Evolutionary conservation across 495 filamentous ascomycete genomes (phyloP), one percentile per base, ranked within the genome.

Genomic region (Haplographium delicatum): DNA sequence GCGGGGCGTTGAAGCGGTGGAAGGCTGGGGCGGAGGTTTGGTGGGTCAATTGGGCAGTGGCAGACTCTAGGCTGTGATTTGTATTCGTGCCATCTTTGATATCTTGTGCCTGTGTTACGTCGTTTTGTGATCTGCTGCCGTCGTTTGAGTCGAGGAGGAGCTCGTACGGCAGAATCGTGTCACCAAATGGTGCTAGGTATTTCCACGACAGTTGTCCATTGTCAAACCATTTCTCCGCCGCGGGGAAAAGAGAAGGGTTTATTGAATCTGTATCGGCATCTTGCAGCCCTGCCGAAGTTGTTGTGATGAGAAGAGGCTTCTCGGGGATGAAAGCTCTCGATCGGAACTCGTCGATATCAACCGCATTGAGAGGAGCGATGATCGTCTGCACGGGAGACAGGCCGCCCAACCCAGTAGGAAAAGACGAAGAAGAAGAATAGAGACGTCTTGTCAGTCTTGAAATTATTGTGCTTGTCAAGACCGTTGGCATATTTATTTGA

Each of bases 91-190:
- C 9, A 44, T n/a, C 16, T 22, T 18, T 15, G 11, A 20, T 8
- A 5, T 30, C 38, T 38, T 28, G 11, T 23, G n/a, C 24, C 16
- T 26, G 9, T 13, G 25, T 30, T 19, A 10, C 9, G 15, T 44
- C n/a, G 23, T 26, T n/a, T 26, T 37, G 51, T 25, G 37, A 8
- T 22, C 18, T 20, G 0, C 11, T 22, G 31, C 33, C 27, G n/a
- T n/a, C n/a, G 11, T 43, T 33, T n/a, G 34, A 16, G n/a, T 51
- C 28, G 34, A 47, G 2, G 16, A 51, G 34, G 10, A 44, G 26
- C 23, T 62, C 60, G 47, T 62, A 62, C 4, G 60, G 57, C 4
- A 62, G 51, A 11, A 60, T 44, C 1, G 51, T 58, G 22, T 57
- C 46, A 16, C 30, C 10, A 31, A 51, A 62, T 48, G 5, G 49